These are phyloP conservation scores for Trypanosoma scelopori DNA, from an alignment of 208 protist genomes.

Conservation along the genomic window DNA sequence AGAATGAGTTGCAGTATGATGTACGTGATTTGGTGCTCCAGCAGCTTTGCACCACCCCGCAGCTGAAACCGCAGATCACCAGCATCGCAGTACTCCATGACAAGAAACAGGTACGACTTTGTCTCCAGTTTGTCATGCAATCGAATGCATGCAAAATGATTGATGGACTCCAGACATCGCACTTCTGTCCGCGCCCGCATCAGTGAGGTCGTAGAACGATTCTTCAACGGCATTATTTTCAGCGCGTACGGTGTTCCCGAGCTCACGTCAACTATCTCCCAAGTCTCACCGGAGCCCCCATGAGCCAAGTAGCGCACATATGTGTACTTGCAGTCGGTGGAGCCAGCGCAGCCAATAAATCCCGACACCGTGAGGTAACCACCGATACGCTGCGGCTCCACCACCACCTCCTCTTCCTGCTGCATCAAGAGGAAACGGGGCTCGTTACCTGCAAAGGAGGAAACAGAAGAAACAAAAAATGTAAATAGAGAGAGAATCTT, in stretches of 20 bases:
- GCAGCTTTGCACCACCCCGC: slow-evolving; percentile 16
- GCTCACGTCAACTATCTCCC: slow-evolving; percentile 19
- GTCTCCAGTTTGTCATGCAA: slow-evolving; percentile 33
- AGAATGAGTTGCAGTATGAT: slow-evolving; percentile 53
- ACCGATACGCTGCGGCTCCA: not conserved
- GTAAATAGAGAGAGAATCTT: slow-evolving; percentile 6
- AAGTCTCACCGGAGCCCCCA: slow-evolving; percentile 35
- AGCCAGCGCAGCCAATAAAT: slow-evolving; percentile 6
- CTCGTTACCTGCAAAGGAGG: not conserved
- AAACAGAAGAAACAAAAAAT: slow-evolving; percentile 5
- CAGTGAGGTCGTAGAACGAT: not conserved
- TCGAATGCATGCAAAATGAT: slow-evolving; percentile 47
- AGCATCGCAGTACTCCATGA: slow-evolving; percentile 60
- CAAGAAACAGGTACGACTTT: slow-evolving; percentile 32
- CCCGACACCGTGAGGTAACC: slow-evolving; percentile 15
- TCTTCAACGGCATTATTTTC: slow-evolving; percentile 28
- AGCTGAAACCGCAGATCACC: slow-evolving; percentile 44
- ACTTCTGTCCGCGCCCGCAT: slow-evolving; percentile 37
- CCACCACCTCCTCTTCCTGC: not conserved
- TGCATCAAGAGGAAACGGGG: slow-evolving; percentile 10
- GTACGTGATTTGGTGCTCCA: slow-evolving; percentile 35
- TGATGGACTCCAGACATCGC: slow-evolving; percentile 31
- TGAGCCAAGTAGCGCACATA: slow-evolving; percentile 34
- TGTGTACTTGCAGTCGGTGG: slow-evolving; percentile 22
- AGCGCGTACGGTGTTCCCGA: slow-evolving; percentile 24